Base-by-base conservation (phyloP, 352 stramenopile species). In the Labyrinthula sp. region DNA sequence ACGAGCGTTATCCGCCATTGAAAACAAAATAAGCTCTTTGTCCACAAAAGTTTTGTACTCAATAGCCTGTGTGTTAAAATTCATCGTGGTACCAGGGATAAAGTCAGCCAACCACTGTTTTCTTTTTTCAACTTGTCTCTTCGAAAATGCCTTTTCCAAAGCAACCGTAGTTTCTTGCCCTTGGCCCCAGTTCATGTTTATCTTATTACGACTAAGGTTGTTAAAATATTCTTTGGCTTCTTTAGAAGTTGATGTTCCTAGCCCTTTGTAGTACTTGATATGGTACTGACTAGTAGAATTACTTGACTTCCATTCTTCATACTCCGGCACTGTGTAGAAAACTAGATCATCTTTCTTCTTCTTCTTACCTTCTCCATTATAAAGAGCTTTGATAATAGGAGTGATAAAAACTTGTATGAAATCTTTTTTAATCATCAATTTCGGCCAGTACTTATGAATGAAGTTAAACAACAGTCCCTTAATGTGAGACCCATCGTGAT, bases 211-310 rank as follows among this genome's bases (percentile, higher is more conserved):
- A 38, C 75, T 60, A 36, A 96, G 70, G 39, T 91, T 76, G 7
- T 75, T 75, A 45, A 96, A 97, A 59, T 97, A 97, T 45, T 92
- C 81, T 56, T 93, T 94, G 3, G 84, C 87, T 59, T 97, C 88
- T 15, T 77, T 63, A 17, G 79, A 60, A 9, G 82, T 94, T 65
- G 77, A 94, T n/a, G 88, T 97, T 71, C 88, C 88, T 17, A 97
- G 72, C 84, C 88, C 88, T 74, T 97, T 97, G 68, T 96, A 96
- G 64, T 95, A 97, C 74, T 96, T 96, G 47, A 95, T 84, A 23
- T 73, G 73, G 75, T 79, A 96, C 20, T 80, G 76, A 39, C 78
- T 83, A 17, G 82, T 72, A 38, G 88, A 73, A 47, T 84, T 81
- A 3, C 65, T 75, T 29, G 64, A 47, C 15, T 81, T 69, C 86